Evolutionary conservation across 75 land plant species (phyloP).

Genomic region (Cupressus sempervirens): DNA sequence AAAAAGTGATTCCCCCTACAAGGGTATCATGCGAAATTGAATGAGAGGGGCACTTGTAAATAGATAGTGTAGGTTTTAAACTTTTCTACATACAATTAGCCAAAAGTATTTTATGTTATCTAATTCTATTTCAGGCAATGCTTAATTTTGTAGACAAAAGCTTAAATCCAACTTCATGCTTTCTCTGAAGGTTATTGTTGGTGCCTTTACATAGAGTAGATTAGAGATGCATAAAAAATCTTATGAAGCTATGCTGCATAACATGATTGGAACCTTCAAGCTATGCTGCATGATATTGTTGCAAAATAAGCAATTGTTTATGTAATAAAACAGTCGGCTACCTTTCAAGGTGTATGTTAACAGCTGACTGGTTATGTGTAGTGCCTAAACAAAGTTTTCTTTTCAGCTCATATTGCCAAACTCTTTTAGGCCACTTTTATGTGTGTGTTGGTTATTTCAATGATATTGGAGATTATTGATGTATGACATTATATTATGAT

Average conservation of each 20-base stretch:
- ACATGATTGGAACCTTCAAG: not conserved
- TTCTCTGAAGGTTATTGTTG: not conserved
- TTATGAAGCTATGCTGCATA: not conserved
- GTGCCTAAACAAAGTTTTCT: too few relatives aligned
- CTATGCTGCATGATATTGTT: not conserved
- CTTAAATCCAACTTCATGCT: not conserved
- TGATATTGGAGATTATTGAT: too few relatives aligned
- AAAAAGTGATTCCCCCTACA: not conserved
- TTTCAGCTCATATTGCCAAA: too few relatives aligned
- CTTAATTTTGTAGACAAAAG: not conserved
- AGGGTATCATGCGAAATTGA: not conserved
- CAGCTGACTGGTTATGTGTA: not conserved
- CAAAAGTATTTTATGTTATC: not conserved
- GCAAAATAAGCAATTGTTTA: not conserved
- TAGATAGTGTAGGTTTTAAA: not conserved
- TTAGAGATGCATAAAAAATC: not conserved
- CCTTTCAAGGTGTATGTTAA: not conserved
- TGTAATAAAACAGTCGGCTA: not conserved
- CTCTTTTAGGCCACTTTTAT: too few relatives aligned
- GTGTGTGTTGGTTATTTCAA: too few relatives aligned
- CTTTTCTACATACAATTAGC: not conserved
- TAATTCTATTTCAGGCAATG: not conserved
- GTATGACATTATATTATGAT: too few relatives aligned
- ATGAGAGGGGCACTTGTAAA: not conserved
- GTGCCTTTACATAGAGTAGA: not conserved